These are phyloP conservation scores for Thielaviopsis populi DNA, from an alignment of 2,329 filamentous ascomycete species.

Conservation along the genomic window DNA sequence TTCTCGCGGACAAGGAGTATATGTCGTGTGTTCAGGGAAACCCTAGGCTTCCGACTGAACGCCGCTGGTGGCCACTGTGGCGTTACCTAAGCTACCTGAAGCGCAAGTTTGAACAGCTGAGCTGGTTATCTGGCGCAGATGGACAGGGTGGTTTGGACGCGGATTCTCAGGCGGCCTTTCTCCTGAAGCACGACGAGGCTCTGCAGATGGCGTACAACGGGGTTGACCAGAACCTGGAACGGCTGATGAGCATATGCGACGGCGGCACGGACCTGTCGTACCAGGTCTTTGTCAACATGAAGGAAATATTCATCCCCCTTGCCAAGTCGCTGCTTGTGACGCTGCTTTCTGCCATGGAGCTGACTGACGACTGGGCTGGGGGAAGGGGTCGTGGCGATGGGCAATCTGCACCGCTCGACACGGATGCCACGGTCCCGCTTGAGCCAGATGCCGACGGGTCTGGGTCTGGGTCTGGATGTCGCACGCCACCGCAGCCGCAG, in stretches of 20 bases:
- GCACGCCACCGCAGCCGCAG: too few relatives aligned
- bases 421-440: background rate
- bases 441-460: background rate
- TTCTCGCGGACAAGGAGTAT: too few relatives aligned
- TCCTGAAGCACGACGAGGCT: background rate
- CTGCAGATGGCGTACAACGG: conserved; percentile 11
- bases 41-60: too few relatives aligned
- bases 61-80: conserved; percentile 11
- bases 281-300: too few relatives aligned
- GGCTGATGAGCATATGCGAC: background rate
- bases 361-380: background rate
- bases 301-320: conserved; percentile 8
- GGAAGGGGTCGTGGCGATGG: too few relatives aligned
- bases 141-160: background rate
- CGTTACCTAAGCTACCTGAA: conserved; percentile 14
- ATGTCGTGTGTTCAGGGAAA: too few relatives aligned
- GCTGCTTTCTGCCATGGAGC: background rate
- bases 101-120: conserved; percentile 9
- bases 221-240: background rate
- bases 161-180: background rate
- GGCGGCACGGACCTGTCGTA: background rate
- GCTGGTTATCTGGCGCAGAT: background rate
- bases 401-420: background rate
- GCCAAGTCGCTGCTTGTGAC: conserved; percentile 7
- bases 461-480: too few relatives aligned